Evolutionary conservation across 2,329 filamentous ascomycete genomes (phyloP), one percentile per base, ranked within the genome.

Genomic region (Neofusicoccum cordaticola): DNA sequence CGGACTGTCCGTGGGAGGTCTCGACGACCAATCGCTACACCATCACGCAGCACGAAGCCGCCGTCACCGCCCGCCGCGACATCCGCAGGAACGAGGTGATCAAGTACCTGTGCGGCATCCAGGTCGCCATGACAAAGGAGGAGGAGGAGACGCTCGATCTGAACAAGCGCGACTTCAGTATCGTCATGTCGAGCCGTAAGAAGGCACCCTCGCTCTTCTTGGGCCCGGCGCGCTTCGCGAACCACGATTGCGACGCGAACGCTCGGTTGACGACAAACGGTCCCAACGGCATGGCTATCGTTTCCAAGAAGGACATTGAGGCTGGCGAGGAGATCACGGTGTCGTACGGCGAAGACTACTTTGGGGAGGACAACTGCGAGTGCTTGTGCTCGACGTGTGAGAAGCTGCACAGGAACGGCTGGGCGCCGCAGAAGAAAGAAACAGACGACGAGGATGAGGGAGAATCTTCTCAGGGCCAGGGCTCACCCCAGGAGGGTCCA

Each of bases 161-260:
- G 68, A 89, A 88, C 66, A 90, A 95, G 74, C 93, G 94, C 73
- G 95, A 99, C 74, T 99, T 99, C 76, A 97, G 93, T 75, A 93
- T 99, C 68, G 93, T 99, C 37, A 91, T 97, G 73, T 97, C 93
- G 67, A 94, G 92, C 69, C 86, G 95, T 65, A 94, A 91, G 78
- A 97, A 96, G 79, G 90, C 90, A 66, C 90, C 93, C 35, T 96
- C 92, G 60, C 82, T 99, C 47, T 98, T 99, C 74, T 88, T 99
- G 74, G 95, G 95, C 0, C 96, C 95, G 7, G 95, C 95, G 39
- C 88, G 95, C 58, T 98, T 99, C 76, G 93, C 95, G 31, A 99
- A 99, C 74, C 95, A 99, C 78, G 95, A 99, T 77, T 99, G 95
- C 79, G 86, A 90, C 69, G 92, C 95, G 37, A 99, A 98, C 80